Base-by-base conservation (phyloP, 2,329 filamentous ascomycete species). In the Ceratocystis ficicola region DNA sequence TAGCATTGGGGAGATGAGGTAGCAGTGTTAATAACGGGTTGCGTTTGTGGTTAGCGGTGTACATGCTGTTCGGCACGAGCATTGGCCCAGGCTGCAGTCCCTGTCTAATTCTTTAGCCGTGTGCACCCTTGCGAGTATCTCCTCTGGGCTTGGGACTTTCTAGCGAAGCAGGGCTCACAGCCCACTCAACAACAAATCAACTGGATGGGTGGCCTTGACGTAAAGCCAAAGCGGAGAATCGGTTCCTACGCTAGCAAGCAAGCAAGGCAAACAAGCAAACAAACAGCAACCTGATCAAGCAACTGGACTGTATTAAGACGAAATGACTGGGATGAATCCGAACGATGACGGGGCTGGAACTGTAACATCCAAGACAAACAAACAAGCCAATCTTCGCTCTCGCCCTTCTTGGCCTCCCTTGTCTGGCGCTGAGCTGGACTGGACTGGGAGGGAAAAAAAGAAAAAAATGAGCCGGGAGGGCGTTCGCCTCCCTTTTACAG, bases 281-380 rank as follows among this genome's bases (percentile, higher is more conserved):
- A n/a, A 30, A 6, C 52, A 59, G 32, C 55, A 36, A 20, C 48
- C 28, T 2, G 8, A 4, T 20, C 55, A 59, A 36, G 2, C 7
- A 28, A 10, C 20, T 2, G 2, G 12, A 20, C 48, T 52, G 48
- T 5, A 25, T 25, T 15, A 52, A 25, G 28, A 59, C 8, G 50
- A 55, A 59, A 28, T 36, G 55, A n/a, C 28, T 22, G n/a, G 55
- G 55, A n/a, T 59, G 5, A 30, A 3, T n/a, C 15, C 55, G 12
- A 36, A 36, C 36, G 28, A 59, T 30, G 55, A 59, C 48, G 22
- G 55, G 25, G 8, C 32, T 41, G 36, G 36, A 15, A 5, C 36
- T 15, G 36, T 25, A 32, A 30, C 28, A 59, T 59, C 28, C 17
- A 59, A 59, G 55, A 59, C 55, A 59, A n/a, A 32, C 55, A 59